Percentiles rank a stretch among this genome's conserved stretches.
Evolutionary conservation across 768 basidiomycete species (phyloP).

Genomic region (Leccinum arenicola): DNA sequence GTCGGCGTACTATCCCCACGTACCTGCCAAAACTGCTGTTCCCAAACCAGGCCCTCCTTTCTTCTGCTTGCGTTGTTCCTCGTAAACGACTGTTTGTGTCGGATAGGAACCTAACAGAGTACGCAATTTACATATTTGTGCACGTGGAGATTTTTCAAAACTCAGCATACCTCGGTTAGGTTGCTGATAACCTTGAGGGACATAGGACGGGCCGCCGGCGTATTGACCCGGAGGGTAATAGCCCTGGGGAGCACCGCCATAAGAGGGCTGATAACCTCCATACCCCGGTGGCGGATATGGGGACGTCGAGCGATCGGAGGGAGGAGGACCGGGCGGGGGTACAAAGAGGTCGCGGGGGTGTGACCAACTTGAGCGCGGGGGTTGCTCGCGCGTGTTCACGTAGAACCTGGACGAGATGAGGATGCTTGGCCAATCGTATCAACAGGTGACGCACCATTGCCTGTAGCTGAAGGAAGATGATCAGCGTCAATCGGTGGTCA

Average conservation of each 20-base stretch:
- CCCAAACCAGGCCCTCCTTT: conserved; percentile 49
- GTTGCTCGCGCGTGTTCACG: conserved; percentile 60
- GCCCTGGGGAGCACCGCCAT: conserved; percentile 7
- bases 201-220: not conserved
- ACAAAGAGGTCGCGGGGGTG: conserved; percentile 60
- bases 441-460: conserved; percentile 49
- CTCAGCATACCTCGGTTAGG: conserved; percentile 19
- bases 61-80: conserved; percentile 40
- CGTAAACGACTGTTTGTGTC: conserved; percentile 33
- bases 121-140: conserved; percentile 2
- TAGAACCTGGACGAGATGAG: conserved; percentile 53
- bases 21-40: conserved; percentile 44
- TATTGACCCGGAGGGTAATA: conserved; percentile 9
- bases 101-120: conserved; percentile 31
- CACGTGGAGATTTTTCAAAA: not conserved
- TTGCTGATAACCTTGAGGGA: not conserved
- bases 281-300: conserved; percentile 29
- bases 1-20: conserved; percentile 12
- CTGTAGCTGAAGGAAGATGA: conserved; percentile 47
- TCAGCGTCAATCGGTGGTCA: conserved; percentile 24
- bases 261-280: conserved; percentile 17
- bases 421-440: not conserved
- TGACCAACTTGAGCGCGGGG: conserved; percentile 65
- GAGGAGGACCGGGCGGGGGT: conserved; percentile 45
- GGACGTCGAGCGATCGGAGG: conserved; percentile 34